phyloP scores from a whole-genome alignment of 371 early-diverging fungal species.

The Mucor plumbeus region DNA sequence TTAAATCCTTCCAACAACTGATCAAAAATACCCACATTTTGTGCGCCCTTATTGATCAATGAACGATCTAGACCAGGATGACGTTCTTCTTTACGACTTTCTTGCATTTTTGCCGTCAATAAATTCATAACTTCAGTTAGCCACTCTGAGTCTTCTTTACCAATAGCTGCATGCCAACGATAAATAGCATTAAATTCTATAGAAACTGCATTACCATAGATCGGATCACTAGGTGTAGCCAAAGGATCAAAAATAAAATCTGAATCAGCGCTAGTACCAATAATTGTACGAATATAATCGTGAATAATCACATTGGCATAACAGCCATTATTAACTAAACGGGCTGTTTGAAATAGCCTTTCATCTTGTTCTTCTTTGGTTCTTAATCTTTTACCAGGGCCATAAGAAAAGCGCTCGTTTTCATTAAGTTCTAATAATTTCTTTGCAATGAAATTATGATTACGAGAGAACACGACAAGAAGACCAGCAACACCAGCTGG shows the following conservation, averaged over 20 bases:
- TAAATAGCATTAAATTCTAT: slow-evolving; percentile 58
- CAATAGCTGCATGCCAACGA: slow-evolving; percentile 58
- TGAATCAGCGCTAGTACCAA: slow-evolving; percentile 43
- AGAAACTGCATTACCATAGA: slow-evolving; percentile 55
- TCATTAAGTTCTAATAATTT: slow-evolving; percentile 51
- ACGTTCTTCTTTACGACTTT: slow-evolving; percentile 1
- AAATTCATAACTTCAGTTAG: slow-evolving; percentile 34
- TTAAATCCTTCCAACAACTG: slow-evolving; percentile 36
- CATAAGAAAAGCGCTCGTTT: slow-evolving; percentile 45
- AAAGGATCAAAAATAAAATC: slow-evolving; percentile 44
- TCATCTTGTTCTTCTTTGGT: slow-evolving; percentile 52
- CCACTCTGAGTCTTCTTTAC: slow-evolving; percentile 50
- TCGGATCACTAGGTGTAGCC: slow-evolving; percentile 24
- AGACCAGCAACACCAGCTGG: slow-evolving; percentile 53
- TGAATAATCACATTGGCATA: slow-evolving; percentile 51
- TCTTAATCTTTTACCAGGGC: slow-evolving; percentile 26
- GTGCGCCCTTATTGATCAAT: slow-evolving; percentile 32
- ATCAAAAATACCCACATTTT: slow-evolving; percentile 30
- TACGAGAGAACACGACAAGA: slow-evolving; percentile 56
- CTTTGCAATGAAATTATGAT: slow-evolving; percentile 61
- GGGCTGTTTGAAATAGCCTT: slow-evolving; percentile 57
- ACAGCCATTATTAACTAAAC: slow-evolving; percentile 55
- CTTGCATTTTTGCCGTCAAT: slow-evolving; percentile 18
- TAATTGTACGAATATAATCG: slow-evolving; percentile 56
- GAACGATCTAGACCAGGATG: slow-evolving; percentile 16